phyloP scores from a whole-genome alignment of 768 basidiomycete species.

The Mycena galericulata region DNA sequence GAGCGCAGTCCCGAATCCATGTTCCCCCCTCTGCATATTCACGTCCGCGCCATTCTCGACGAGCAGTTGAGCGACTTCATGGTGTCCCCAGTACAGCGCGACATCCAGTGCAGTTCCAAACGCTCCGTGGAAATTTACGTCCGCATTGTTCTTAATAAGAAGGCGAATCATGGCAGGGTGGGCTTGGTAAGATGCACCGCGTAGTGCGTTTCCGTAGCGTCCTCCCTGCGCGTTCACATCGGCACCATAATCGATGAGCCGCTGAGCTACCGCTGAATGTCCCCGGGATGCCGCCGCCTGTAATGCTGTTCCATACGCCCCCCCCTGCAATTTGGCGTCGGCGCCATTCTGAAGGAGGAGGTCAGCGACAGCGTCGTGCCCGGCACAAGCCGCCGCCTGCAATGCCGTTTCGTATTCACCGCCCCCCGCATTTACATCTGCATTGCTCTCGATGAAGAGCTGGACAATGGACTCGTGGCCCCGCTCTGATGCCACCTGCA shows the following conservation, averaged over 20 bases:
- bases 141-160: no score
- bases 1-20: not conserved
- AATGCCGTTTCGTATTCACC: not conserved
- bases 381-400: not conserved
- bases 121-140: not conserved
- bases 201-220: no score
- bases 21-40: not conserved
- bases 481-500: not conserved
- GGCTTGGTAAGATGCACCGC: no score
- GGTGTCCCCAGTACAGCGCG: not conserved
- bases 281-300: no score
- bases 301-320: no score
- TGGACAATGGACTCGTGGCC: not conserved
- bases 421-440: not conserved
- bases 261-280: no score
- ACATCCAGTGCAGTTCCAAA: not conserved
- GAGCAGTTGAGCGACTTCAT: not conserved
- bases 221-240: not conserved
- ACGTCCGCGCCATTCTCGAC: not conserved
- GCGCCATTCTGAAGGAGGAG: no score
- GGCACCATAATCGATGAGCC: not conserved
- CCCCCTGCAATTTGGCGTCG: no score
- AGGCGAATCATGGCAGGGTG: no score
- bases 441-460: not conserved
- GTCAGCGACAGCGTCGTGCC: not conserved